These are phyloP conservation scores for Xylariaceae sp. DNA, from an alignment of 2,329 filamentous ascomycete species.

Conservation along the genomic window DNA sequence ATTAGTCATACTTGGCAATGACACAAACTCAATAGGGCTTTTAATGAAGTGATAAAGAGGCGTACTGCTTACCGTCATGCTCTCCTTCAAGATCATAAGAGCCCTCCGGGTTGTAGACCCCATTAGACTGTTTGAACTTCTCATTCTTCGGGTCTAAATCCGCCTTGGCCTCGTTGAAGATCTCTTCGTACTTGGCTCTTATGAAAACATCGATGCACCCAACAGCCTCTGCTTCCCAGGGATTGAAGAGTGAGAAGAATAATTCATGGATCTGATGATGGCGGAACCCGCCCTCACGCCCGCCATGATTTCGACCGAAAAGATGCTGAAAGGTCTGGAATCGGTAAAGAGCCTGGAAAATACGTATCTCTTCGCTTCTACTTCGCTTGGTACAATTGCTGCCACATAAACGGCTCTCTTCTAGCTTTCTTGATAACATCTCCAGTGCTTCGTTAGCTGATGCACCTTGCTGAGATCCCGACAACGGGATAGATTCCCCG, in stretches of 20 bases:
- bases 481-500: background rate
- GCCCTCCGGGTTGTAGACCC: background rate
- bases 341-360: slow-evolving; percentile 22
- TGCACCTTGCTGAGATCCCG: background rate
- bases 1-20: no score
- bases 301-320: slow-evolving; percentile 10
- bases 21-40: no score
- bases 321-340: slow-evolving; percentile 18
- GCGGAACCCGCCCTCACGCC: background rate
- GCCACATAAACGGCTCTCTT: no score
- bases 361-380: slow-evolving; percentile 16
- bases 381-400: background rate
- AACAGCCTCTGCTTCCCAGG: slow-evolving; percentile 3
- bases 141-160: background rate
- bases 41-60: background rate
- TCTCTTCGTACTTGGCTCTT: background rate
- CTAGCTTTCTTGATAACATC: no score
- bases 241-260: slow-evolving; percentile 1
- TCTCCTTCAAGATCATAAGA: background rate
- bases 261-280: background rate
- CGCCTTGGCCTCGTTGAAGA: background rate
- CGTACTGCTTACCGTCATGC: background rate
- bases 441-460: background rate
- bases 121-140: background rate
- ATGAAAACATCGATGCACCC: slow-evolving; percentile 1